phyloP scores from a whole-genome alignment of 495 filamentous ascomycete species.

The Penicillium antarcticum region DNA sequence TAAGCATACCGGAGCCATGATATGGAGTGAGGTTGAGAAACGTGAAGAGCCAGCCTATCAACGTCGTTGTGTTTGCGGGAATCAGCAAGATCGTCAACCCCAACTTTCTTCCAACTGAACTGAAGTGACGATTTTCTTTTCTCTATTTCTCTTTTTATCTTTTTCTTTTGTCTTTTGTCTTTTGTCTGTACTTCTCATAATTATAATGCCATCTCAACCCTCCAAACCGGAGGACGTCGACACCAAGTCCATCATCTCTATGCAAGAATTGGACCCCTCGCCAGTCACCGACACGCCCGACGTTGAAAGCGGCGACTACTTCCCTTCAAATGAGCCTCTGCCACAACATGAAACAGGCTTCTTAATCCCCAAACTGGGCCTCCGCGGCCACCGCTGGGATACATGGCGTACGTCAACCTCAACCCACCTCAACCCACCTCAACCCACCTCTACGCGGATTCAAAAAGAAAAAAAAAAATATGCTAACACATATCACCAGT shows the following conservation, averaged over 20 bases:
- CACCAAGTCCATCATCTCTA: conserved; percentile 53
- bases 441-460: neutral
- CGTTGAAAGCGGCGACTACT: conserved; percentile 54
- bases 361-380: conserved; percentile 44
- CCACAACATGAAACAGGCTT: conserved; percentile 15
- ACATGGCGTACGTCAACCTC: conserved; percentile 52
- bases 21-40: conserved; percentile 2
- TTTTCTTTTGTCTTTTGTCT: conserved; percentile 2
- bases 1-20: conserved; percentile 19
- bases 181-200: neutral
- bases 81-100: conserved; percentile 13
- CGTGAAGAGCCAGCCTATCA: conserved; percentile 14
- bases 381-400: conserved; percentile 58
- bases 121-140: conserved; percentile 12
- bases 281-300: conserved; percentile 67
- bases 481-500: conserved; percentile 46
- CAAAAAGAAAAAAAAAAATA: neutral
- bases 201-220: conserved; percentile 5
- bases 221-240: conserved; percentile 31
- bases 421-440: conserved; percentile 4
- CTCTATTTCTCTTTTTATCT: conserved; percentile 4
- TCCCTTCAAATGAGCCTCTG: conserved; percentile 31
- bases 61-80: conserved; percentile 5
- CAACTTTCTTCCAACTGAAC: conserved; percentile 11
- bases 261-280: conserved; percentile 76